Evolutionary conservation across 306 rosid species (phyloP).

Genomic region (Trichosanthes truncata): DNA sequence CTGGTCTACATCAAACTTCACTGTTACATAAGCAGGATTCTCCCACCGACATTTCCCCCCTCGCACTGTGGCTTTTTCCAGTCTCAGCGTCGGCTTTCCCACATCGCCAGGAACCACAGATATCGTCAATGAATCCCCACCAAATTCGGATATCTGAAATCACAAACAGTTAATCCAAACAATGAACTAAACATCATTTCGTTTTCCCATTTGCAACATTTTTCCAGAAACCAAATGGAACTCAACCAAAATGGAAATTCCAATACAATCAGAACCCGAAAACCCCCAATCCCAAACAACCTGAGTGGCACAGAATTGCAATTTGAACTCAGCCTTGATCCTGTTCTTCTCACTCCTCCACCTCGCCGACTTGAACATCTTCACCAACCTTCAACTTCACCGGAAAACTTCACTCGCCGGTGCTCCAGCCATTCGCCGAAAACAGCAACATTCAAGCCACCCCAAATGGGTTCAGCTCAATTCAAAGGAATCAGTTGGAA

Average conservation of each 20-base stretch:
- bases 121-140: constrained; percentile 57
- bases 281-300: constrained; percentile 19
- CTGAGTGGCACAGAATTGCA: constrained; percentile 79
- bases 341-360: constrained; percentile 86
- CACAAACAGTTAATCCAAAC: not conserved
- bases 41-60: constrained; percentile 85
- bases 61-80: constrained; percentile 50
- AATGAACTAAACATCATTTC: not conserved
- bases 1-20: constrained; percentile 50
- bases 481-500: not conserved
- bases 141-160: constrained; percentile 58
- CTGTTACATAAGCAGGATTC: constrained; percentile 54
- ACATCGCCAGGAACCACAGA: constrained; percentile 68
- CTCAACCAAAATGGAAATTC: constrained; percentile 18
- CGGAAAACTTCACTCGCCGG: constrained; percentile 8
- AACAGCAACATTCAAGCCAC: not conserved
- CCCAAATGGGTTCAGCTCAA: not conserved
- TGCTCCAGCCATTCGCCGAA: not conserved
- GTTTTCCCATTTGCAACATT: not conserved
- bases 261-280: not conserved
- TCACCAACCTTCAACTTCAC: constrained; percentile 8
- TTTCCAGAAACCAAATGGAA: constrained; percentile 24
- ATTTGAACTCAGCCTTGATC: constrained; percentile 66
- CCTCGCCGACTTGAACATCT: constrained; percentile 83
- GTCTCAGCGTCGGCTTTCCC: constrained; percentile 63